A percentile compares a stretch with the other conserved stretches of the same genome.
Conservation (phyloP, 2,329 filamentous ascomycete species). For the Scleromitrula shiraiana region DNA sequence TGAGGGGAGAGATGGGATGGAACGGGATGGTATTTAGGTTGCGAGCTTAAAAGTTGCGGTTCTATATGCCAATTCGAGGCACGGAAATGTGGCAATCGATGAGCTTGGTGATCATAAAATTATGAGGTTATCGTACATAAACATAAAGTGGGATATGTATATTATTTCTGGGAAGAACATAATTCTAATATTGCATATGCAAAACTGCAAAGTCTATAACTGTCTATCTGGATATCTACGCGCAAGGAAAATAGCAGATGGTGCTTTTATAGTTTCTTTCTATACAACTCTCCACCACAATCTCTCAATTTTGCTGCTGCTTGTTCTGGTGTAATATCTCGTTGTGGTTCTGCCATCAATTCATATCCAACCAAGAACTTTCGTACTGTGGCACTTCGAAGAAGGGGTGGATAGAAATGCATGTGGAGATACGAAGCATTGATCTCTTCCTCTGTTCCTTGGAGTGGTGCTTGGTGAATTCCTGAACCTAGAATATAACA, state of each 20-base stretch:
- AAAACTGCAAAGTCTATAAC: background rate
- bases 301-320: conserved; percentile 68
- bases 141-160: too few species aligned
- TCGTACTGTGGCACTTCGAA: conserved; percentile 85
- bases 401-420: conserved; percentile 92
- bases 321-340: conserved; percentile 96
- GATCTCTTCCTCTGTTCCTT: conserved; percentile 72
- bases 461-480: conserved; percentile 87
- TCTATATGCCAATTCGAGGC: too few species aligned
- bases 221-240: background rate
- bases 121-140: too few species aligned
- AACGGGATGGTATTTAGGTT: too few species aligned
- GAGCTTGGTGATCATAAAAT: too few species aligned
- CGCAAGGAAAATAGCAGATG: background rate
- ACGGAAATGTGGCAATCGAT: too few species aligned
- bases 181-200: background rate
- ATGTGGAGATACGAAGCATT: conserved; percentile 89
- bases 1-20: too few species aligned
- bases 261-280: conserved; percentile 40
- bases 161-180: too few species aligned
- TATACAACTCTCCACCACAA: conserved; percentile 77
- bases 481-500: conserved; percentile 58
- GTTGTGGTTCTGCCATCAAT: conserved; percentile 93
- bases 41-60: too few species aligned
- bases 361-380: conserved; percentile 98